These are phyloP conservation scores for Jaenimonas drosophilae DNA, from an alignment of 208 protist genomes.

Conservation along the genomic window DNA sequence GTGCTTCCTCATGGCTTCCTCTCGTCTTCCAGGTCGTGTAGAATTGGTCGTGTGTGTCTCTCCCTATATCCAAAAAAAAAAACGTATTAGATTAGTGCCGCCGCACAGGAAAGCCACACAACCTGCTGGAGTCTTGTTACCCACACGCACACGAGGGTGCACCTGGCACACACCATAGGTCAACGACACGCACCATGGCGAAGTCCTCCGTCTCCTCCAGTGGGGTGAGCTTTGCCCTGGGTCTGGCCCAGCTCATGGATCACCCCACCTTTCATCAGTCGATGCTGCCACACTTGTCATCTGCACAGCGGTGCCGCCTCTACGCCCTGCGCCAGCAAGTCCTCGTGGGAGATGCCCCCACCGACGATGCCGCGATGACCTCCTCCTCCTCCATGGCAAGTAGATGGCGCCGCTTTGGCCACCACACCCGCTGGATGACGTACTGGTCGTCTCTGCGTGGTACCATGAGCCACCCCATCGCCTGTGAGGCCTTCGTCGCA, in stretches of 20 bases:
- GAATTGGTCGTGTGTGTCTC: too few species aligned
- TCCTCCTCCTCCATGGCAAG: too few species aligned
- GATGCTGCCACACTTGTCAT: constrained; percentile 25
- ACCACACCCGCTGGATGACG: too few species aligned
- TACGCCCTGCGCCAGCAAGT: constrained; percentile 58
- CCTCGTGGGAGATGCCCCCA: constrained; percentile 57
- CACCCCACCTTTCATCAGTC: constrained; percentile 13
- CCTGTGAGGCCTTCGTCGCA: constrained; percentile 51
- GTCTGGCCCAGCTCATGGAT: constrained; percentile 32
- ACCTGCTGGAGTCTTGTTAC: too few species aligned
- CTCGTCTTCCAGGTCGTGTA: too few species aligned
- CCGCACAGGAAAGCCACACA: too few species aligned
- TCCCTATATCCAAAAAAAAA: too few species aligned
- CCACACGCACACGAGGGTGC: too few species aligned
- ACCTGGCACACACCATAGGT: too few species aligned
- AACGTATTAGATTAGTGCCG: too few species aligned
- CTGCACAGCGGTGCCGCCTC: constrained; percentile 29
- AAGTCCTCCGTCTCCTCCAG: not conserved
- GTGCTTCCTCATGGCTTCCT: too few species aligned
- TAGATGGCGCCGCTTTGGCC: too few species aligned
- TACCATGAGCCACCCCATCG: constrained; percentile 45
- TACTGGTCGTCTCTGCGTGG: constrained; percentile 45
- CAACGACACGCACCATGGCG: not conserved
- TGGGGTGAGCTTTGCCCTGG: constrained; percentile 9
- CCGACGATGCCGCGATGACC: not conserved